Percentiles rank a stretch among this genome's conserved stretches.
Evolutionary conservation across 495 filamentous ascomycete genomes (phyloP).

Genomic region (Aspergillus saccharolyticus): DNA sequence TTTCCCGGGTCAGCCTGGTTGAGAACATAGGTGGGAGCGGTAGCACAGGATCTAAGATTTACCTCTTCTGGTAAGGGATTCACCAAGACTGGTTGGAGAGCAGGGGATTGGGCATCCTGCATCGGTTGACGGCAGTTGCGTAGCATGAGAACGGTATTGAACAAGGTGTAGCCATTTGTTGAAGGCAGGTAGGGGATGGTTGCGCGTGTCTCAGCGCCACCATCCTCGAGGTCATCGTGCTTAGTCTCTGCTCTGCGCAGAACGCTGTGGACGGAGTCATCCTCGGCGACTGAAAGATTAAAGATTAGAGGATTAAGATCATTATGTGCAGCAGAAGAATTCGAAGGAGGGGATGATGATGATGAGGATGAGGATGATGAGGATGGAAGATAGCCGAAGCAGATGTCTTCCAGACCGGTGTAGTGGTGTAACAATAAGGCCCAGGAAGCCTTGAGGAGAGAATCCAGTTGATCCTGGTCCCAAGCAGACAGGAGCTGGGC

Average conservation of each 20-base stretch:
- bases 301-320: constrained; percentile 17
- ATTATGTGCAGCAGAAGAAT: constrained; percentile 14
- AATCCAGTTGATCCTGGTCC: constrained; percentile 24
- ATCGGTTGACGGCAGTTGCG: constrained; percentile 28
- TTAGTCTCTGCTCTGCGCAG: constrained; percentile 25
- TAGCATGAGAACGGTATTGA: constrained; percentile 40
- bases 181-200: constrained; percentile 6
- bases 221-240: constrained; percentile 7
- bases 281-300: constrained; percentile 28
- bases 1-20: neutral
- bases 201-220: constrained; percentile 8
- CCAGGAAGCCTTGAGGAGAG: constrained; percentile 49
- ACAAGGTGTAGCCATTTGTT: constrained; percentile 23
- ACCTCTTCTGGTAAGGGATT: constrained; percentile 35
- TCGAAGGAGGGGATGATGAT: constrained; percentile 23
- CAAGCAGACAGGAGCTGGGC: constrained; percentile 35
- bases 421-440: constrained; percentile 50
- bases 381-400: constrained; percentile 49
- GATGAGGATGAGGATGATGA: constrained; percentile 23
- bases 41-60: neutral
- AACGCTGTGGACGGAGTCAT: constrained; percentile 28
- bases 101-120: constrained; percentile 9
- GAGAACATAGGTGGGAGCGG: neutral
- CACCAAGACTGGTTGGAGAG: constrained; percentile 27
- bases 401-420: constrained; percentile 49